Conservation (phyloP, 805 yeast species). For the Ogataea saltuana region DNA sequence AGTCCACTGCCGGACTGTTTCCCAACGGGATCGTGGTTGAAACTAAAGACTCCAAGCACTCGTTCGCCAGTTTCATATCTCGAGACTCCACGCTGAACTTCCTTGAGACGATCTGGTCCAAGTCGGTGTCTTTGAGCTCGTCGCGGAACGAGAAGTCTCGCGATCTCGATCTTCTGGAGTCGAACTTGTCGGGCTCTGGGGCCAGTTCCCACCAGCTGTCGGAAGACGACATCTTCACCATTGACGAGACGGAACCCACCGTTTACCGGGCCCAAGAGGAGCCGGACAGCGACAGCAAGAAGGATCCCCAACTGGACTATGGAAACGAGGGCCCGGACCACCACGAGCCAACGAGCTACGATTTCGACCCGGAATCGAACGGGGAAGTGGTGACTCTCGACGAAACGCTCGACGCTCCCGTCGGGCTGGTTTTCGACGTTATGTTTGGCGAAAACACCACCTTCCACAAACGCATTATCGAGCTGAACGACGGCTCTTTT, state of each 20-base stretch:
- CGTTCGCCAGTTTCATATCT: slow-evolving; percentile 84
- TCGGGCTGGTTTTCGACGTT: slow-evolving; percentile 71
- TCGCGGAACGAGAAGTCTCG: slow-evolving; percentile 29
- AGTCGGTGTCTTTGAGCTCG: slow-evolving; percentile 36
- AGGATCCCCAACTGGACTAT: slow-evolving; percentile 25
- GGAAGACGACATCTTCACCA: slow-evolving; percentile 35
- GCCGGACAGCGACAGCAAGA: slow-evolving; percentile 28
- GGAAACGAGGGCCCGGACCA: slow-evolving; percentile 58
- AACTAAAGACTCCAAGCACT: slow-evolving; percentile 63
- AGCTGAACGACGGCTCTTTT: slow-evolving; percentile 48
- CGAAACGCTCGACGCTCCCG: slow-evolving; percentile 62
- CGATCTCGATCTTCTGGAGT: slow-evolving; percentile 24
- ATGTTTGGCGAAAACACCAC: slow-evolving; percentile 63
- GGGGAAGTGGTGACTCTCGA: slow-evolving; percentile 54
- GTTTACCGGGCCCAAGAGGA: slow-evolving; percentile 15
- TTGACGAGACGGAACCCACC: slow-evolving; percentile 35
- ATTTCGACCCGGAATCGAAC: slow-evolving; percentile 43
- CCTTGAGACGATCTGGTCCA: slow-evolving; percentile 69
- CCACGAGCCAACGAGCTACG: slow-evolving; percentile 59
- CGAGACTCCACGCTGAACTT: slow-evolving; percentile 77
- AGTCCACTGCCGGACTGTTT: slow-evolving; percentile 82
- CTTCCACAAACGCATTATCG: slow-evolving; percentile 41
- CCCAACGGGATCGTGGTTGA: slow-evolving; percentile 84
- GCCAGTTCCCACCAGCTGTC: slow-evolving; percentile 18
- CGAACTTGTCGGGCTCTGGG: slow-evolving; percentile 18